A percentile compares a stretch with the other conserved stretches of the same genome.
These are phyloP conservation scores for Populus nigra DNA, from an alignment of 345 rosid species.

Conservation along the genomic window DNA sequence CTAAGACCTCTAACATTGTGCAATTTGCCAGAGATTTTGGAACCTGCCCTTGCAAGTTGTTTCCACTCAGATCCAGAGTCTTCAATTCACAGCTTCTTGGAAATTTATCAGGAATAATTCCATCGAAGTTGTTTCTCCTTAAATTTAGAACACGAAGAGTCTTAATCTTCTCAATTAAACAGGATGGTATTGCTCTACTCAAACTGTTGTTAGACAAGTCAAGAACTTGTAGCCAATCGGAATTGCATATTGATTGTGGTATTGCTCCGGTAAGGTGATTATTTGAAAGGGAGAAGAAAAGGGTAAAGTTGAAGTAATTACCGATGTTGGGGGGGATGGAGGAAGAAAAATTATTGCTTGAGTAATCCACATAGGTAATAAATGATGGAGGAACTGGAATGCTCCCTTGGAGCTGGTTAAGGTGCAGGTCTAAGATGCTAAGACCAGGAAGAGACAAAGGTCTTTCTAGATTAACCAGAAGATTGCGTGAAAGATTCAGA, in stretches of 20 bases:
- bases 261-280: constrained; percentile 33
- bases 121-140: constrained; percentile 21
- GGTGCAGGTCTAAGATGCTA: constrained; percentile 21
- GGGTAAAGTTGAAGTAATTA: not conserved
- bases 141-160: constrained; percentile 32
- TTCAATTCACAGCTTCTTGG: constrained; percentile 9
- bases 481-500: constrained; percentile 22
- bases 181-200: constrained; percentile 29
- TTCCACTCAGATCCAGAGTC: constrained; percentile 39
- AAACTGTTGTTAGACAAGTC: constrained; percentile 40
- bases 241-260: constrained; percentile 37
- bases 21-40: constrained; percentile 35
- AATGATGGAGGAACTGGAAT: constrained; percentile 9
- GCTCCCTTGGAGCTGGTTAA: constrained; percentile 29
- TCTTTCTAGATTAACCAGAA: constrained; percentile 4
- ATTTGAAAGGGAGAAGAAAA: constrained; percentile 33
- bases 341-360: constrained; percentile 28
- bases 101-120: constrained; percentile 21
- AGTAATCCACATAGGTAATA: constrained; percentile 29
- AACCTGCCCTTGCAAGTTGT: constrained; percentile 31
- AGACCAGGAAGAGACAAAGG: constrained; percentile 7
- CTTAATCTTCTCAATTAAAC: constrained; percentile 5
- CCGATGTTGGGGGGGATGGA: constrained; percentile 23
- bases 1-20: constrained; percentile 29
- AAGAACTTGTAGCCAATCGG: constrained; percentile 15